A percentile compares a stretch with the other conserved stretches of the same genome.
Conservation (phyloP, 1,284 basidiomycete genomes). For the Irpex lacteus region DNA sequence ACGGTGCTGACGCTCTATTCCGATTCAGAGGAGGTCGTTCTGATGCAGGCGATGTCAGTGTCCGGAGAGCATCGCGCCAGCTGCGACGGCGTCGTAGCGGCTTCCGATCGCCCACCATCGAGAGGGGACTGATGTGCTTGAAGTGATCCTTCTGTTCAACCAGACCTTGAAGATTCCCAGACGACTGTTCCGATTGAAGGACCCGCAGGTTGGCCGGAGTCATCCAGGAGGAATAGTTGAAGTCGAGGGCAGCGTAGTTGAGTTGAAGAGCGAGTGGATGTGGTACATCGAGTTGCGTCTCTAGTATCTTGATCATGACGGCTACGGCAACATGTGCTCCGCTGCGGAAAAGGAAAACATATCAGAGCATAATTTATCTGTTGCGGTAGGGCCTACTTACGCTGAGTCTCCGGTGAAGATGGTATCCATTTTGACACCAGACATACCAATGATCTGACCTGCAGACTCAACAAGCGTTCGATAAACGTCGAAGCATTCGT, state of each 20-base stretch:
- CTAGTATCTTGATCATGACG: constrained; percentile 81
- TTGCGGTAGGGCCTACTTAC: constrained; percentile 46
- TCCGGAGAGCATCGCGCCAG: constrained; percentile 48
- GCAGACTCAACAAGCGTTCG: constrained; percentile 77
- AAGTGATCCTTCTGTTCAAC: constrained; percentile 87
- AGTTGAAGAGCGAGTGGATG: constrained; percentile 82
- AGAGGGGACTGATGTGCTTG: constrained; percentile 81
- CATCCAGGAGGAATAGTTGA: constrained; percentile 99
- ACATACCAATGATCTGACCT: constrained; percentile 84
- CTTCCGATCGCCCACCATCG: constrained; percentile 75
- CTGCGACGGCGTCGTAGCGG: constrained; percentile 42
- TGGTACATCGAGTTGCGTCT: constrained; percentile 53
- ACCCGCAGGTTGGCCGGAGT: constrained; percentile 82
- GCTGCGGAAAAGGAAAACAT: constrained; percentile 36
- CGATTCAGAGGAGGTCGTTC: constrained; percentile 21
- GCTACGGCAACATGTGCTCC: constrained; percentile 85
- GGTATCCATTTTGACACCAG: constrained; percentile 69
- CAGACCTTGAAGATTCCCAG: constrained; percentile 65
- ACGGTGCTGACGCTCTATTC: constrained; percentile 15
- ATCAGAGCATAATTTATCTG: too few species aligned
- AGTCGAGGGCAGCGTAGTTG: constrained; percentile 84
- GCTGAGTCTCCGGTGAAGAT: constrained; percentile 90
- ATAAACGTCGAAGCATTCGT: constrained; percentile 93
- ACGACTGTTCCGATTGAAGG: constrained; percentile 81
- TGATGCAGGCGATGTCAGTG: constrained; percentile 22